phyloP scores from a whole-genome alignment of 169 alveolate genomes.

The Plasmodium inui region DNA sequence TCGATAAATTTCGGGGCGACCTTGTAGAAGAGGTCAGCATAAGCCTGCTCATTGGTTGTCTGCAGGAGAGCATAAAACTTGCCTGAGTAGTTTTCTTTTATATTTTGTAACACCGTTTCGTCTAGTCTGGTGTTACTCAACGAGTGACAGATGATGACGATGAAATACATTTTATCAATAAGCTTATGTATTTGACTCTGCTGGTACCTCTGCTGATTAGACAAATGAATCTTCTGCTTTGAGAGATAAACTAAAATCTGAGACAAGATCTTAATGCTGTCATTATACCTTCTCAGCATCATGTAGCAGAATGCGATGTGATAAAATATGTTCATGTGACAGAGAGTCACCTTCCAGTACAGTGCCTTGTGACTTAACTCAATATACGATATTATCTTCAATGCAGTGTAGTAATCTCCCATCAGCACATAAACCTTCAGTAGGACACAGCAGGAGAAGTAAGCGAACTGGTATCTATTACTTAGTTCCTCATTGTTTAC shows the following conservation, averaged over 20 bases:
- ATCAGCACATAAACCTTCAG: conserved; percentile 82
- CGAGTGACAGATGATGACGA: conserved; percentile 85
- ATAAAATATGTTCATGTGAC: conserved; percentile 85
- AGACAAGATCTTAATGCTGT: conserved; percentile 82
- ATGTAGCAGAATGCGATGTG: conserved; percentile 87
- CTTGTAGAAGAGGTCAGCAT: conserved; percentile 82
- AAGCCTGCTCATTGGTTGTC: conserved; percentile 85
- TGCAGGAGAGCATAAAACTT: conserved; percentile 85
- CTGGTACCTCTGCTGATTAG: conserved; percentile 84
- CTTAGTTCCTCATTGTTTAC: conserved; percentile 43
- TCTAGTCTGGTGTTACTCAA: conserved; percentile 81
- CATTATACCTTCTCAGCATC: conserved; percentile 90
- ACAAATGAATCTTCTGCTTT: conserved; percentile 81
- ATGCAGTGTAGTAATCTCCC: conserved; percentile 87
- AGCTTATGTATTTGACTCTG: conserved; percentile 81
- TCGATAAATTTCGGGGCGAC: conserved; percentile 89
- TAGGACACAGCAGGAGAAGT: conserved; percentile 43
- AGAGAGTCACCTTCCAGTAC: conserved; percentile 89
- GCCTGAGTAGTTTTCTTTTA: conserved; percentile 87
- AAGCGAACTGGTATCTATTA: conserved; percentile 40
- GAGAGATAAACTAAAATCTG: conserved; percentile 83
- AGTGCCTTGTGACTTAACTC: conserved; percentile 81
- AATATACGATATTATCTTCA: conserved; percentile 79
- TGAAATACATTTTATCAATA: conserved; percentile 87
- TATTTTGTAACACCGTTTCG: conserved; percentile 84